A percentile compares a stretch with the other conserved stretches of the same genome.
Conservation (phyloP, 805 yeast genomes). For the Wickerhamiella alocasiicola region DNA sequence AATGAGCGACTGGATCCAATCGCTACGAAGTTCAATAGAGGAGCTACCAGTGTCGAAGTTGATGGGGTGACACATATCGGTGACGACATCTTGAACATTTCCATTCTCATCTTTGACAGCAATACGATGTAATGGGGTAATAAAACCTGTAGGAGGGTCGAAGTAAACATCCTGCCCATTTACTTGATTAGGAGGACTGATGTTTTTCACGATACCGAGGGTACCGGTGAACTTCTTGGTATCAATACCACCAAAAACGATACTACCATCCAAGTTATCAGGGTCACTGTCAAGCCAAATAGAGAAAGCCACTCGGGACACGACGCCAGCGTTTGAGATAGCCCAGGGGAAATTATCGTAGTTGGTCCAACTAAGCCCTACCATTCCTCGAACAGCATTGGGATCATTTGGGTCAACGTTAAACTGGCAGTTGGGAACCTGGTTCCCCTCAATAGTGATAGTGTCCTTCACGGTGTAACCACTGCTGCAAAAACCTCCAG, state of each 20-base stretch:
- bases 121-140: conserved; percentile 6
- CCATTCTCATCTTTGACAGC: neutral
- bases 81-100: neutral
- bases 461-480: conserved; percentile 40
- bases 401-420: conserved; percentile 60
- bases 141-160: conserved; percentile 12
- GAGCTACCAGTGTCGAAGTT: neutral
- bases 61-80: conserved; percentile 2
- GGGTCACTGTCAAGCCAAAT: conserved; percentile 27
- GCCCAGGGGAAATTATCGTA: conserved; percentile 31
- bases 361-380: conserved; percentile 18
- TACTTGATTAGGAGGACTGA: conserved; percentile 9
- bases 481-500: conserved; percentile 37
- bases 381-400: conserved; percentile 35
- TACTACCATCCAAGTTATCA: conserved; percentile 25
- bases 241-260: conserved; percentile 35
- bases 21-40: neutral
- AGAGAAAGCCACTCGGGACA: conserved; percentile 29
- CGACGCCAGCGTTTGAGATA: conserved; percentile 26
- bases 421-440: conserved; percentile 39
- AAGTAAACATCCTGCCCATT: conserved; percentile 1
- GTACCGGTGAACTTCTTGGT: conserved; percentile 30
- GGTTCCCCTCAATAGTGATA: conserved; percentile 35
- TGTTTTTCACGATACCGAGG: conserved; percentile 24
- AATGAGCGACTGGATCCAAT: neutral